These are phyloP conservation scores for Pyrenula massariospora DNA, from an alignment of 495 filamentous ascomycete species.

Conservation along the genomic window DNA sequence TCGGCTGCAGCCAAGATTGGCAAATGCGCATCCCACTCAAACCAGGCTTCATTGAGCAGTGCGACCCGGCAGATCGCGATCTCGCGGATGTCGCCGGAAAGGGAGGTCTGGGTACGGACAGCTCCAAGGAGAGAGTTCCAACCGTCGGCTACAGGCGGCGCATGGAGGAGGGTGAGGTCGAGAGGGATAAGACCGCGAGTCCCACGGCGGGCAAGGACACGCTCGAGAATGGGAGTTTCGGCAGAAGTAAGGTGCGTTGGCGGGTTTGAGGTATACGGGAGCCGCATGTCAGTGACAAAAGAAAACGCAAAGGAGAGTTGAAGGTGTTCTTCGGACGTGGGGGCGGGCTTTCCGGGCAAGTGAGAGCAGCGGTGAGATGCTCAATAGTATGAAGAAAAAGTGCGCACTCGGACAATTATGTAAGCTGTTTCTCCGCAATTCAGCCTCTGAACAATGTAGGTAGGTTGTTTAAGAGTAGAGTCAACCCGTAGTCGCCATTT, in stretches of 20 bases:
- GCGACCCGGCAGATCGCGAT: slow-evolving; percentile 66
- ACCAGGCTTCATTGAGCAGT: slow-evolving; percentile 59
- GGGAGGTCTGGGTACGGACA: slow-evolving; percentile 51
- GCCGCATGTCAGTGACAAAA: slow-evolving; percentile 40
- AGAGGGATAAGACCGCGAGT: slow-evolving; percentile 55
- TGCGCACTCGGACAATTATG: no score
- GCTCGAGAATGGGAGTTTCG: slow-evolving; percentile 40
- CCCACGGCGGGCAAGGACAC: slow-evolving; percentile 50
- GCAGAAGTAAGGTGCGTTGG: slow-evolving; percentile 32
- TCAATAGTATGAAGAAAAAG: no score
- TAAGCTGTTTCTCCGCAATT: no score
- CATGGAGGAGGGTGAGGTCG: slow-evolving; percentile 64
- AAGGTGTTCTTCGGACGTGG: no score
- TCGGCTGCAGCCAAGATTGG: slow-evolving; percentile 43
- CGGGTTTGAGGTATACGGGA: slow-evolving; percentile 54
- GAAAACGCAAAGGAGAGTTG: not conserved
- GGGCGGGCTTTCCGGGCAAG: no score
- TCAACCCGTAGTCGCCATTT: no score
- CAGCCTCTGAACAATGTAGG: no score
- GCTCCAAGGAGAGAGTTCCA: slow-evolving; percentile 75
- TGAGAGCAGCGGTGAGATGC: no score
- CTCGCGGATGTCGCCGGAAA: slow-evolving; percentile 52
- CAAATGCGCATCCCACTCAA: slow-evolving; percentile 69
- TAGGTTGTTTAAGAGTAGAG: no score
- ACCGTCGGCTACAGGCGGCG: slow-evolving; percentile 59